phyloP scores from a whole-genome alignment of 1,139 yeast species.

The Kurtzmaniella quercitrusa region DNA sequence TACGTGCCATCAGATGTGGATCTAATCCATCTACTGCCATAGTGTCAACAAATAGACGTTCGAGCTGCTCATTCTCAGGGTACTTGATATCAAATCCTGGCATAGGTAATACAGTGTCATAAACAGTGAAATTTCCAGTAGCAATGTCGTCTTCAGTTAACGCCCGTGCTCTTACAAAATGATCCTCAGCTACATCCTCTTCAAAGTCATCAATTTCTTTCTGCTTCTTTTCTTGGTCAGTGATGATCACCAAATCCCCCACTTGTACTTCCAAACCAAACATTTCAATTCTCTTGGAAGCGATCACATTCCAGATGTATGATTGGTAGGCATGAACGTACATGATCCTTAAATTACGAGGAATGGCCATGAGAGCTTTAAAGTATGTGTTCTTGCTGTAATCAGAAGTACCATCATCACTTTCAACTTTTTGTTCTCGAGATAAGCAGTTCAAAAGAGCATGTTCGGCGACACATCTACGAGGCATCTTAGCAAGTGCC shows the following conservation, averaged over 20 bases:
- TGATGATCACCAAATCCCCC: constrained; percentile 77
- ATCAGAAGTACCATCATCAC: constrained; percentile 17
- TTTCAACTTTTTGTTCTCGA: constrained; percentile 40
- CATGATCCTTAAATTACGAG: constrained; percentile 88
- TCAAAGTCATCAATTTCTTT: constrained; percentile 50
- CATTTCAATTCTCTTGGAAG: constrained; percentile 68
- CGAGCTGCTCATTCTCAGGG: constrained; percentile 63
- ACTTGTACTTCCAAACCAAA: constrained; percentile 67
- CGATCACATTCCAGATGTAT: constrained; percentile 87
- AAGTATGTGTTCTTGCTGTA: constrained; percentile 54
- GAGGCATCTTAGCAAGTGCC: constrained; percentile 77
- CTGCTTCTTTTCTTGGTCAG: constrained; percentile 19
- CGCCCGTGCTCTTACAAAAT: constrained; percentile 59
- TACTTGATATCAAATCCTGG: constrained; percentile 90
- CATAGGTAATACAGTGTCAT: constrained; percentile 85
- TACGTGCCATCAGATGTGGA: constrained; percentile 80
- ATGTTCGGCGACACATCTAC: constrained; percentile 80
- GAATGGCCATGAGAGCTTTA: constrained; percentile 84
- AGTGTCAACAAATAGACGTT: constrained; percentile 59
- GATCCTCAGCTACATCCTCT: constrained; percentile 60
- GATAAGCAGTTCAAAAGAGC: constrained; percentile 61
- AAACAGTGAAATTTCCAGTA: constrained; percentile 57
- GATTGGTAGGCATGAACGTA: constrained; percentile 98
- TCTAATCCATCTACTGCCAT: constrained; percentile 83
- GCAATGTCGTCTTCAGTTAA: constrained; percentile 72